Conservation (phyloP, 331 rosid genomes). For the Phaseolus coccineus region DNA sequence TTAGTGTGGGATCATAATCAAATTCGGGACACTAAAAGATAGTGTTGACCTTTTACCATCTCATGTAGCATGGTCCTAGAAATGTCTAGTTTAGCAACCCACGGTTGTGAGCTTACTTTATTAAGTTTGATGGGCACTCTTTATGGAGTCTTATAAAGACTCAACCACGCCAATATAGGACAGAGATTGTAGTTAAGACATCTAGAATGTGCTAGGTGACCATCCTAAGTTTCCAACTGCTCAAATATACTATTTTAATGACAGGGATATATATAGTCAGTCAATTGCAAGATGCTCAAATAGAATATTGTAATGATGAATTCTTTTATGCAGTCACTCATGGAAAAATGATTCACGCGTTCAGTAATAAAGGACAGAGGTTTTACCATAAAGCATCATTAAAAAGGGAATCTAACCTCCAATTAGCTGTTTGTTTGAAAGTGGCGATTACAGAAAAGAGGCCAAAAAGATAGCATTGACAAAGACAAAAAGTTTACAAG, state of each 20-base stretch:
- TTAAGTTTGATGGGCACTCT: constrained; percentile 14
- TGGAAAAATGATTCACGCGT: constrained; percentile 25
- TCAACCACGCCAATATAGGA: constrained; percentile 24
- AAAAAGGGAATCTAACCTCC: constrained; percentile 11
- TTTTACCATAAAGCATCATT: constrained; percentile 38
- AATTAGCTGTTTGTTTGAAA: constrained; percentile 24
- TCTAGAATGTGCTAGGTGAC: constrained; percentile 52
- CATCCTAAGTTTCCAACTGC: constrained; percentile 39
- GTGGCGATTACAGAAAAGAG: constrained; percentile 6
- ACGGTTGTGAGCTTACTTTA: neutral
- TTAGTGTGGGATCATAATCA: neutral
- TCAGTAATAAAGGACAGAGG: constrained; percentile 13
- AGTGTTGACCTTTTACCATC: neutral
- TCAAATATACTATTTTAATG: constrained; percentile 36
- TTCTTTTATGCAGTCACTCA: constrained; percentile 25
- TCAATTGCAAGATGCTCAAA: constrained; percentile 31
- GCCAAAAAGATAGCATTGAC: constrained; percentile 39
- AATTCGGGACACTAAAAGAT: neutral
- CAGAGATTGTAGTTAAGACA: constrained; percentile 12
- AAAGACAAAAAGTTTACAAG: neutral
- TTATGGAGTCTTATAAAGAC: constrained; percentile 2
- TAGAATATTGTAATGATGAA: constrained; percentile 30
- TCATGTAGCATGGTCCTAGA: neutral
- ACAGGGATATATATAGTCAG: constrained; percentile 20
- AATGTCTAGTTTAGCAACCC: neutral